phyloP scores from a whole-genome alignment of 2,329 filamentous ascomycete species.

The Pseudonectria buxi region DNA sequence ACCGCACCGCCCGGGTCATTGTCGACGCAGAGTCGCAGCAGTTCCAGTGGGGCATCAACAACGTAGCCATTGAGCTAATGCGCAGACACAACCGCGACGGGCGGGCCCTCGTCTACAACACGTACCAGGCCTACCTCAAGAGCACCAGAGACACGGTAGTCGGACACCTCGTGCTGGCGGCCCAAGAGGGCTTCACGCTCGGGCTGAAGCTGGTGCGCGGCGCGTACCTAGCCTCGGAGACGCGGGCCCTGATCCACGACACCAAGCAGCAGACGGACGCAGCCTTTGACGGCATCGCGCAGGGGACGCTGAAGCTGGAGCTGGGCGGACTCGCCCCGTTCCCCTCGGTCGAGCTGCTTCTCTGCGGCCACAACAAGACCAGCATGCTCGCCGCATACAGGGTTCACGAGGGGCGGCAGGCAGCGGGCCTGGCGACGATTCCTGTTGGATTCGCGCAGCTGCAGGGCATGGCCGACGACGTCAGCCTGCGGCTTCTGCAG shows the following conservation, averaged over 20 bases:
- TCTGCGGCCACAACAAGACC: slow-evolving; percentile 46
- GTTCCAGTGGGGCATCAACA: slow-evolving; percentile 34
- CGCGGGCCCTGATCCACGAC: slow-evolving; percentile 43
- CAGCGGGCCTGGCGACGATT: slow-evolving; percentile 25
- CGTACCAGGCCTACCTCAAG: slow-evolving; percentile 53
- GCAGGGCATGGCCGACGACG: slow-evolving; percentile 52
- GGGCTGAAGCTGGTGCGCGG: slow-evolving; percentile 52
- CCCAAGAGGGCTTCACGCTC: slow-evolving; percentile 41
- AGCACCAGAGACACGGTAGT: slow-evolving; percentile 35
- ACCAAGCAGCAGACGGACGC: slow-evolving; percentile 46
- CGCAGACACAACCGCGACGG: slow-evolving; percentile 33
- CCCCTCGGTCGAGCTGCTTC: slow-evolving; percentile 40
- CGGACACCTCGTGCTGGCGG: slow-evolving; percentile 38
- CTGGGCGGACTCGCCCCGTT: slow-evolving; percentile 38
- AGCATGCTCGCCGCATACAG: slow-evolving; percentile 35
- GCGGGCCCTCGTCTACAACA: slow-evolving; percentile 36
- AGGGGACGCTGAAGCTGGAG: slow-evolving; percentile 36
- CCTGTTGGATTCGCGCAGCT: slow-evolving; percentile 45
- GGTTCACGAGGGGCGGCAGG: slow-evolving; percentile 36
- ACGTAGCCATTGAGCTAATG: slow-evolving; percentile 29
- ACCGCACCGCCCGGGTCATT: slow-evolving; percentile 35
- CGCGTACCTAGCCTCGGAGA: slow-evolving; percentile 47
- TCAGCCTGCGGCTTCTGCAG: slow-evolving; percentile 43
- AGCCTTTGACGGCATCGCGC: slow-evolving; percentile 43
- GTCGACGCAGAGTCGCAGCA: slow-evolving; percentile 41